These are phyloP conservation scores for Rutstroemia sp. DNA, from an alignment of 2,329 filamentous ascomycete species.

Conservation along the genomic window DNA sequence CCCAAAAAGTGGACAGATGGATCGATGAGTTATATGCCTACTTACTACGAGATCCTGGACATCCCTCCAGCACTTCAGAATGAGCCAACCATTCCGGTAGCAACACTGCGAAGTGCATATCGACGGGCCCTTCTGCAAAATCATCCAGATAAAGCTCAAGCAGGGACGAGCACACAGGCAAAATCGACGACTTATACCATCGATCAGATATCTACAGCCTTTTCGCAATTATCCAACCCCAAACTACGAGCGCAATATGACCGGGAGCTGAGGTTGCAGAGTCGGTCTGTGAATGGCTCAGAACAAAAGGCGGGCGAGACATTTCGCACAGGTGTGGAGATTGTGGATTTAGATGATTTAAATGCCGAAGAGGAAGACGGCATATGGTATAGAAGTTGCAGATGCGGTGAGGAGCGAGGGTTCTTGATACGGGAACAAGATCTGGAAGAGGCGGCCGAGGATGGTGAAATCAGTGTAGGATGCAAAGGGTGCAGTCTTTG, in stretches of 20 bases:
- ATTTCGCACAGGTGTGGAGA: slow-evolving; percentile 54
- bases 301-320: slow-evolving; percentile 15
- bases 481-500: slow-evolving; percentile 61
- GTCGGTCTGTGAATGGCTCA: slow-evolving; percentile 14
- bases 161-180: slow-evolving; percentile 9
- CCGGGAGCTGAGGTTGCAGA: slow-evolving; percentile 33
- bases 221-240: slow-evolving; percentile 46
- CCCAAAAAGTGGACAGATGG: slow-evolving; percentile 52
- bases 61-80: slow-evolving; percentile 43
- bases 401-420: slow-evolving; percentile 56
- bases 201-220: slow-evolving; percentile 57
- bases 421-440: slow-evolving; percentile 53
- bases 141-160: slow-evolving; percentile 42
- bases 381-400: slow-evolving; percentile 51
- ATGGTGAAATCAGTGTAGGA: slow-evolving; percentile 55
- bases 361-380: slow-evolving; percentile 40
- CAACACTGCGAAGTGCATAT: slow-evolving; percentile 55
- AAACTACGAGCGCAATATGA: slow-evolving; percentile 47
- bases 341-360: slow-evolving; percentile 59
- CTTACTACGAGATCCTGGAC: slow-evolving; percentile 54
- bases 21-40: slow-evolving; percentile 31
- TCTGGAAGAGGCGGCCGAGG: slow-evolving; percentile 49
- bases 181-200: slow-evolving; percentile 38
- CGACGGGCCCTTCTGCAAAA: slow-evolving; percentile 55
- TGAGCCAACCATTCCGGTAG: slow-evolving; percentile 35